Evolutionary conservation across 768 basidiomycete genomes (phyloP).

Genomic region (Amanita exitialis): DNA sequence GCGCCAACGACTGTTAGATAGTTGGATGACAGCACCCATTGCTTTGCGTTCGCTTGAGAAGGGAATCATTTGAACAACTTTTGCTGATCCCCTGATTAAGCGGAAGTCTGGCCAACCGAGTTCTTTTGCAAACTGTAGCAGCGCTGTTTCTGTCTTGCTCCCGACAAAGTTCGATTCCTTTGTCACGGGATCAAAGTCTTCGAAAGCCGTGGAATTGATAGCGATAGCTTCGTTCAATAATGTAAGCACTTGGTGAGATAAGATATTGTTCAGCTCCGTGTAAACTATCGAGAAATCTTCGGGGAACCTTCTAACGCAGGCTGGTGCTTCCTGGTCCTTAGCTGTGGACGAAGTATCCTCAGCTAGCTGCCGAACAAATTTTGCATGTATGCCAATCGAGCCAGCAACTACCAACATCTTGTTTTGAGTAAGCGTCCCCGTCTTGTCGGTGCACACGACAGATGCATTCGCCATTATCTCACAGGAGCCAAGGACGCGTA

Average conservation of each 20-base stretch:
- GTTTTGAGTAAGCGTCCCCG: slow-evolving; percentile 94
- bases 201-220: slow-evolving; percentile 92
- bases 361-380: slow-evolving; percentile 76
- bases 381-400: slow-evolving; percentile 87
- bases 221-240: slow-evolving; percentile 83
- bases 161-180: slow-evolving; percentile 66
- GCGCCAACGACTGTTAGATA: slow-evolving; percentile 44
- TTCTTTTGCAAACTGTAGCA: slow-evolving; percentile 77
- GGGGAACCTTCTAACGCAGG: slow-evolving; percentile 31
- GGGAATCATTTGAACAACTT: slow-evolving; percentile 80
- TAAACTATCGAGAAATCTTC: slow-evolving; percentile 87
- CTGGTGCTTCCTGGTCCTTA: slow-evolving; percentile 28
- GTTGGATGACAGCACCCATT: slow-evolving; percentile 82
- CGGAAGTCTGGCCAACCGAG: slow-evolving; percentile 70
- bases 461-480: slow-evolving; percentile 99
- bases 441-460: slow-evolving; percentile 94
- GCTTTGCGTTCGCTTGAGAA: slow-evolving; percentile 91
- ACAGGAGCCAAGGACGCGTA: slow-evolving; percentile 92
- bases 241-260: slow-evolving; percentile 48
- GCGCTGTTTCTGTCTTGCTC: slow-evolving; percentile 91
- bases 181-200: slow-evolving; percentile 59
- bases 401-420: slow-evolving; percentile 95
- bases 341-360: slow-evolving; percentile 62
- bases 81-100: slow-evolving; percentile 46
- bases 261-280: slow-evolving; percentile 48